phyloP scores from a whole-genome alignment of 345 rosid species.

The Linum usitatissimum region DNA sequence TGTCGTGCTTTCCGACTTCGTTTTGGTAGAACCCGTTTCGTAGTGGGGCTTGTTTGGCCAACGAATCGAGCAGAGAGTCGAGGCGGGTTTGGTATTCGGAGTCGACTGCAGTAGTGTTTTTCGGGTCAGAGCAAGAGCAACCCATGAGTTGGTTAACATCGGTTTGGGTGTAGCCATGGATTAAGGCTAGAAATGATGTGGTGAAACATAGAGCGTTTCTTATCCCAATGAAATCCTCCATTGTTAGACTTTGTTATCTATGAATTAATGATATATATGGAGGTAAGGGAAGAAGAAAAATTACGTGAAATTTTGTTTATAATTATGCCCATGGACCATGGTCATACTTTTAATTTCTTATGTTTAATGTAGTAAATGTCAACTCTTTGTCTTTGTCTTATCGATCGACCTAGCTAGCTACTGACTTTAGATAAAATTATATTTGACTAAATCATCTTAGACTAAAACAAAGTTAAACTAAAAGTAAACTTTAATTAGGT shows the following conservation, averaged over 20 bases:
- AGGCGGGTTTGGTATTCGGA: conserved; percentile 21
- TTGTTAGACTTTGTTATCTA: no score
- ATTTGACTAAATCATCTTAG: no score
- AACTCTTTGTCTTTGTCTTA: no score
- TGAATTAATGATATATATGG: neutral
- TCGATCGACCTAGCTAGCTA: neutral
- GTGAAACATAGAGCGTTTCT: neutral
- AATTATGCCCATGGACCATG: neutral
- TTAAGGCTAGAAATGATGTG: neutral
- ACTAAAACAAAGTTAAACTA: no score
- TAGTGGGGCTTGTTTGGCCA: conserved; percentile 18
- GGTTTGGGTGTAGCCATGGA: conserved; percentile 8
- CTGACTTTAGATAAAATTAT: no score
- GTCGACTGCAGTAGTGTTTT: conserved; percentile 14
- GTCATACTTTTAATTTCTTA: neutral
- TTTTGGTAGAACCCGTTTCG: conserved; percentile 23
- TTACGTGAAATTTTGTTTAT: neutral
- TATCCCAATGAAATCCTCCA: neutral
- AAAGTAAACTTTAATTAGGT: no score
- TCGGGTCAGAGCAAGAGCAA: conserved; percentile 18
- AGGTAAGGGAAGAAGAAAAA: neutral
- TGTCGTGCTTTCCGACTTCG: conserved; percentile 14
- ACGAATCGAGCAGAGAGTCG: conserved; percentile 14
- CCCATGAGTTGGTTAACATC: conserved; percentile 20
- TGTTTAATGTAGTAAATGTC: neutral